Percentiles rank a stretch among this genome's conserved stretches.
These are phyloP conservation scores for Fraxinus platypoda DNA, from an alignment of 305 asterid genomes.

Conservation along the genomic window DNA sequence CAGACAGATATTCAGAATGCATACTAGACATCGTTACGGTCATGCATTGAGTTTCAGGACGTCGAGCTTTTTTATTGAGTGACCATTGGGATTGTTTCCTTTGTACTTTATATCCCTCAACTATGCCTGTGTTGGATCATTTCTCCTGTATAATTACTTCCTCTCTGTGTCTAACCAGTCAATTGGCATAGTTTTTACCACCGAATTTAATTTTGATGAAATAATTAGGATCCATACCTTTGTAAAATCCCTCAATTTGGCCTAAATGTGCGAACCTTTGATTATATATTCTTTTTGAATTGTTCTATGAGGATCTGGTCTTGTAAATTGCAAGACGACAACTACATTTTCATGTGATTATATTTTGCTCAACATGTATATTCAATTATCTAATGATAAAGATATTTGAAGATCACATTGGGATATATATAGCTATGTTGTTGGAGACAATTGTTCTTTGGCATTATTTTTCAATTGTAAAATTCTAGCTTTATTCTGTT, in stretches of 20 bases:
- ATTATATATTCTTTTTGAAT: background rate
- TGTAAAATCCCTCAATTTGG: background rate
- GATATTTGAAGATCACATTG: background rate
- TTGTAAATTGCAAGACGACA: background rate
- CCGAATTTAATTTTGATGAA: background rate
- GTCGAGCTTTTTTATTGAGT: background rate
- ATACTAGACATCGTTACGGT: background rate
- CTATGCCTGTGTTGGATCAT: conserved; percentile 4
- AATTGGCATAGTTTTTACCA: background rate
- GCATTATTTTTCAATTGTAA: background rate
- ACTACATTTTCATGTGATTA: background rate
- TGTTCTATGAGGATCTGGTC: background rate
- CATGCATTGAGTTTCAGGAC: background rate
- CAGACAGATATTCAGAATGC: background rate
- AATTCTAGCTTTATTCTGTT: background rate
- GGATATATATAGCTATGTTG: background rate
- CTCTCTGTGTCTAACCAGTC: background rate
- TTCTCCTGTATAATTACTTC: background rate
- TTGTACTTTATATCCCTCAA: background rate
- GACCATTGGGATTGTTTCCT: background rate
- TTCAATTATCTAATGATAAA: background rate
- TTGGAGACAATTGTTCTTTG: background rate
- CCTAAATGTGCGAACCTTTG: background rate
- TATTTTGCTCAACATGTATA: background rate
- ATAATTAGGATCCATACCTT: background rate